Evolutionary conservation across 108 stramenopile species (phyloP).

Genomic region (Skeletonema costatum): DNA sequence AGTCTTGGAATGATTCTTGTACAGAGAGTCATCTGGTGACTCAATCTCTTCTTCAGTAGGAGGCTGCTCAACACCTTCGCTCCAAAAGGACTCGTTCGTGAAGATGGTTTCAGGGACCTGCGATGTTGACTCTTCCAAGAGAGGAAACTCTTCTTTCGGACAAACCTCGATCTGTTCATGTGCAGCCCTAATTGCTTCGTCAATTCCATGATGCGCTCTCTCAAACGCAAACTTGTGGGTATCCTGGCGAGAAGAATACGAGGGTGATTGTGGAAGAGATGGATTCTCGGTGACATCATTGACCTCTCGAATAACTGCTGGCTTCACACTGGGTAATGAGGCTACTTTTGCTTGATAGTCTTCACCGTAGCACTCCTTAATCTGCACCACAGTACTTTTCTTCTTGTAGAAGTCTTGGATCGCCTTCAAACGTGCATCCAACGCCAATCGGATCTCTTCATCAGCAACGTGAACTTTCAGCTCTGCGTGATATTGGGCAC

Average conservation of each 20-base stretch:
- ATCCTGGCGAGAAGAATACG: not conserved
- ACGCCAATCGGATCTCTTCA: conserved; percentile 36
- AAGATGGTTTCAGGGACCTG: conserved; percentile 17
- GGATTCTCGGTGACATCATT: not conserved
- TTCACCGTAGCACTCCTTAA: conserved; percentile 3
- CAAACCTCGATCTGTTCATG: not conserved
- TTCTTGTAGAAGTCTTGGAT: conserved; percentile 39
- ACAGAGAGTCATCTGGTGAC: not conserved
- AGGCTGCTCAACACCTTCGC: conserved; percentile 24
- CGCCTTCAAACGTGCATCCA: conserved; percentile 27
- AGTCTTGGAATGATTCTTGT: conserved; percentile 1
- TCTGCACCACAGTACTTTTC: conserved; percentile 23
- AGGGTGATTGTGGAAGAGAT: not conserved
- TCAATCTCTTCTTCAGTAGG: not conserved
- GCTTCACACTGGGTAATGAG: conserved; percentile 4
- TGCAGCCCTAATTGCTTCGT: conserved; percentile 30
- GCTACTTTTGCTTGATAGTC: conserved; percentile 1
- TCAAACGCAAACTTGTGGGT: conserved; percentile 21
- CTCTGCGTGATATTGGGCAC: conserved; percentile 40
- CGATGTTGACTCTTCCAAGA: not conserved
- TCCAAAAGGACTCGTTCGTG: conserved; percentile 31
- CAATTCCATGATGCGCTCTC: conserved; percentile 28
- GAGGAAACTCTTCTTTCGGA: not conserved
- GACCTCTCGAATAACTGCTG: conserved; percentile 3
- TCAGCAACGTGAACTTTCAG: conserved; percentile 46